Conservation (phyloP, 495 filamentous ascomycete species). For the Penicillium flavigenum region DNA sequence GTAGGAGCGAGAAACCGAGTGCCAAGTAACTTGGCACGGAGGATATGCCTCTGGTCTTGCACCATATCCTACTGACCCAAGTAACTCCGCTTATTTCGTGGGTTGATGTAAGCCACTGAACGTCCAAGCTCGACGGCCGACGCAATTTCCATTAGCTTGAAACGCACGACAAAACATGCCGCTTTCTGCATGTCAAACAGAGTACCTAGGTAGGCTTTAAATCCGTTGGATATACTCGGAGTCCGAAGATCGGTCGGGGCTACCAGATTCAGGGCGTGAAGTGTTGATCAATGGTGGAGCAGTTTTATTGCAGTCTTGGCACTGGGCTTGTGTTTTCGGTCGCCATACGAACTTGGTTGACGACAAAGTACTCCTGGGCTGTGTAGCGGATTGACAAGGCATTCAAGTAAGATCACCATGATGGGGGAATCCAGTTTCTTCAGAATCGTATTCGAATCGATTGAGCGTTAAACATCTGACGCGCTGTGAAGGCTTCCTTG, state of each 20-base stretch:
- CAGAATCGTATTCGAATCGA: too few species aligned
- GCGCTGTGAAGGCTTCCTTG: too few species aligned
- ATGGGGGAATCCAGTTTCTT: too few species aligned
- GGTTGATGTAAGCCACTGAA: not conserved
- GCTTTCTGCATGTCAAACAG: too few species aligned
- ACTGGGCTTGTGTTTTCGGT: not conserved
- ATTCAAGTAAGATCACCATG: too few species aligned
- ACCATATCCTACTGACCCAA: not conserved
- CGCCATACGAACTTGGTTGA: not conserved
- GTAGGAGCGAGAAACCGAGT: not conserved
- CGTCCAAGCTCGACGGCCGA: not conserved
- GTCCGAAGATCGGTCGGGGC: not conserved
- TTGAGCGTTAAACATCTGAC: too few species aligned
- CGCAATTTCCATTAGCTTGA: not conserved
- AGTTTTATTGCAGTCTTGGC: not conserved
- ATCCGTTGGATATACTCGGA: not conserved
- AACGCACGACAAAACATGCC: too few species aligned
- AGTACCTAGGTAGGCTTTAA: too few species aligned
- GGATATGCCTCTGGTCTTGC: not conserved
- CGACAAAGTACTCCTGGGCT: too few species aligned
- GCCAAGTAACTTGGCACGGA: not conserved
- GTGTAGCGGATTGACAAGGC: too few species aligned
- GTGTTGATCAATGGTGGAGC: not conserved
- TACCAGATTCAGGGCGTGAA: not conserved
- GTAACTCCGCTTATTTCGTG: not conserved